phyloP scores from a whole-genome alignment of 352 stramenopile species.

The Albugo candida region DNA sequence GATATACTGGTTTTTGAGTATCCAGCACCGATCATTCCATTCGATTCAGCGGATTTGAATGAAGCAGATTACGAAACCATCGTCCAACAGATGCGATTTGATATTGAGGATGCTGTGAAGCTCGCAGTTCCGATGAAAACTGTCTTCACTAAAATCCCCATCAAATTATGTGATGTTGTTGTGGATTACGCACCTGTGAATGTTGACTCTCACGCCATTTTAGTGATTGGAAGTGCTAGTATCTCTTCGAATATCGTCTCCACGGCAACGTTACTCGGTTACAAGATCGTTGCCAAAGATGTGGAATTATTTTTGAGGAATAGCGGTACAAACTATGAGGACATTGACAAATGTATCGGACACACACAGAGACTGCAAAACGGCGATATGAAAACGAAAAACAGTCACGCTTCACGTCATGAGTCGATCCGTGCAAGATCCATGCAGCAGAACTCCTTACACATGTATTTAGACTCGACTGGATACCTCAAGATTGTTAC shows the following conservation, averaged over 20 bases:
- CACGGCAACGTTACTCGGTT: constrained; percentile 67
- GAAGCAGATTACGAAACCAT: constrained; percentile 28
- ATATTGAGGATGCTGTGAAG: constrained; percentile 29
- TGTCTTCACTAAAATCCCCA: constrained; percentile 75
- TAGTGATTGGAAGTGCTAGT: constrained; percentile 49
- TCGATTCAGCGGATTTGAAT: constrained; percentile 52
- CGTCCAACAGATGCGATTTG: constrained; percentile 12
- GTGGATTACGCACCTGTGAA: constrained; percentile 54
- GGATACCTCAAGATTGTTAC: constrained; percentile 71
- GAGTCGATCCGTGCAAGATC: no score
- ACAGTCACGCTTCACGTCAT: neutral
- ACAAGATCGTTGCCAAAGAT: constrained; percentile 60
- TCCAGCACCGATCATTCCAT: constrained; percentile 55
- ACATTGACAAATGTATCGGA: constrained; percentile 28
- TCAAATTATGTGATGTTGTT: constrained; percentile 69
- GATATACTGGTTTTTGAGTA: constrained; percentile 69
- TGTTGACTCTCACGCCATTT: constrained; percentile 13
- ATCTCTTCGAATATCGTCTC: constrained; percentile 77
- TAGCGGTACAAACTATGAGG: constrained; percentile 32
- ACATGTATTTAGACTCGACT: constrained; percentile 63
- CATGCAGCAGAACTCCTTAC: constrained; percentile 18
- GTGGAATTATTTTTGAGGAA: constrained; percentile 55
- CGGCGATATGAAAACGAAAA: constrained; percentile 18
- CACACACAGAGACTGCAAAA: constrained; percentile 15
- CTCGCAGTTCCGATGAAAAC: constrained; percentile 53